Base-by-base conservation (phyloP, 1,284 basidiomycete species). In the Pseudomicrostroma phylloplanum region DNA sequence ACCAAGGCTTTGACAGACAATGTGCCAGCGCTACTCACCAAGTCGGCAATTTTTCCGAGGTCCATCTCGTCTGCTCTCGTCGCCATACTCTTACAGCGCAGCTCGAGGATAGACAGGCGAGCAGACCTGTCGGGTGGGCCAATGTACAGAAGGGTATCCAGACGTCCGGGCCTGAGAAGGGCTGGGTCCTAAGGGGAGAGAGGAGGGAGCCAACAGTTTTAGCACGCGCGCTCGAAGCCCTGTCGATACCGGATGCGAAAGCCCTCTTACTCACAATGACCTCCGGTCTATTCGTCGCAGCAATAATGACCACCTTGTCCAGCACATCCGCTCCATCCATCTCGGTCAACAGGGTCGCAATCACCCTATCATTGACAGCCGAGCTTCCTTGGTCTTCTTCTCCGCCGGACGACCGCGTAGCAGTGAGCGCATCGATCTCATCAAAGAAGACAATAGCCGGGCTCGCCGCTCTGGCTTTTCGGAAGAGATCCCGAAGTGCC, bases 251-350 rank as follows among this genome's bases (percentile, higher is more conserved):
- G n/a, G n/a, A n/a, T n/a, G n/a, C n/a, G n/a, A n/a, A n/a, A n/a
- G n/a, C n/a, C n/a, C n/a, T n/a, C 9, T 21, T 25, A 63, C 88
- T 77, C 66, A 92, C 92, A 41, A 99, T 88, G 17, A 88, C 86
- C 65, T 96, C 92, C 0, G 96, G 96, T 58, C 93, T 83, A 78
- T 99, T 98, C 4, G 96, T 98, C 0, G 96, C 96, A 0, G 92
- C 96, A 3, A 99, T 86, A 42, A 98, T 86, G 0, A 92, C 92
- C 15, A 98, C 96, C 0, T 92, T 91, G 3, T 89, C 83, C 21
- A 96, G 83, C 79, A 92, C 89, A 80, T 97, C 91, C 1, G 98
- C 89, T 13, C 96, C 96, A 78, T 98, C 96, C 91, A 98, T 97
- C 80, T 79, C 96, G 76, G 93, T 98, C 59, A 99, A 81, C 21